phyloP scores from a whole-genome alignment of 495 filamentous ascomycete species.

The Rhizodiscina lignyota region DNA sequence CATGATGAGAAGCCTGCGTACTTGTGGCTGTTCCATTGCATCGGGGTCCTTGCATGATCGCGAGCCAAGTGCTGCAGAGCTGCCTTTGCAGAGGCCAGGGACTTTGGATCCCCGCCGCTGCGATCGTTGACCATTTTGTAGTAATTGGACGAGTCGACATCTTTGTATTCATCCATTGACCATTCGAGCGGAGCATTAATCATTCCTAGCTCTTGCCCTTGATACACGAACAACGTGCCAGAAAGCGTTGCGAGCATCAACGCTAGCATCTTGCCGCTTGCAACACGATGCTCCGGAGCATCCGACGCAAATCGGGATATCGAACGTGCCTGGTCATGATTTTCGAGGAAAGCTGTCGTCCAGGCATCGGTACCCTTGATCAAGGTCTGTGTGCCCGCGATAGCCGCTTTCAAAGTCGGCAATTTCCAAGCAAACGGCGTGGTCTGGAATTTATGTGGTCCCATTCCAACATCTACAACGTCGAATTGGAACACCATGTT shows the following conservation, averaged over 20 bases:
- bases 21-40: slow-evolving; percentile 31
- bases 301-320: background rate
- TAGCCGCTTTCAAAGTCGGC: background rate
- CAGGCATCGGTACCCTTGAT: background rate
- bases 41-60: slow-evolving; percentile 39
- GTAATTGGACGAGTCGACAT: slow-evolving; percentile 52
- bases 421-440: background rate
- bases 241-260: slow-evolving; percentile 39
- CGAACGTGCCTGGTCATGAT: background rate
- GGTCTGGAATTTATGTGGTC: background rate
- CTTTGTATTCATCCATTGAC: slow-evolving; percentile 55
- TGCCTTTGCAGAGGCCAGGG: slow-evolving; percentile 2
- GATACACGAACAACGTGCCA: slow-evolving; percentile 58
- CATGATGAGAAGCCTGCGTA: slow-evolving; percentile 27
- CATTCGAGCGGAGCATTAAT: slow-evolving; percentile 48
- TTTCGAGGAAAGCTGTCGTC: background rate
- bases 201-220: slow-evolving; percentile 68
- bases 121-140: slow-evolving; percentile 23
- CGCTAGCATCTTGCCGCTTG: slow-evolving; percentile 39
- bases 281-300: background rate
- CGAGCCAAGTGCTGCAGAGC: slow-evolving; percentile 8
- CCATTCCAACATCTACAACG: slow-evolving; percentile 33
- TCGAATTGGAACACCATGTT: slow-evolving; percentile 72
- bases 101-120: slow-evolving; percentile 20
- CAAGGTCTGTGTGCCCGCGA: background rate